Evolutionary conservation across 192 early-diverging fungal species (phyloP).

Genomic region (Entomortierella chlamydospora): DNA sequence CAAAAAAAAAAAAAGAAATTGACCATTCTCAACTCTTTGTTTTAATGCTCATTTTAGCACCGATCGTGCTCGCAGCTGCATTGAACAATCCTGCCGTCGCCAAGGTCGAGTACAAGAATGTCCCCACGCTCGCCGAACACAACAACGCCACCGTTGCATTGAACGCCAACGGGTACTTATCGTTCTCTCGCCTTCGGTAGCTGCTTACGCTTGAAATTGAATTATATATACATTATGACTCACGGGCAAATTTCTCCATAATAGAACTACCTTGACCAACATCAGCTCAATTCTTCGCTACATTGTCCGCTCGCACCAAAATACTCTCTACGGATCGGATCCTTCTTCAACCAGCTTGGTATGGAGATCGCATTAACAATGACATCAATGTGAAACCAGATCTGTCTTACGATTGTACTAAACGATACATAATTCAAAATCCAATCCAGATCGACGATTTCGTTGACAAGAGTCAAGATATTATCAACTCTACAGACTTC

Average conservation of each 20-base stretch:
- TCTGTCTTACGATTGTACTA: neutral
- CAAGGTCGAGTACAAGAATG: conserved; percentile 65
- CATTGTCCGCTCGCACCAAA: conserved; percentile 48
- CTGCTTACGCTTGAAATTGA: neutral
- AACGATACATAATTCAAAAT: neutral
- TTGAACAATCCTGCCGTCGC: conserved; percentile 56
- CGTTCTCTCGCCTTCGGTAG: neutral
- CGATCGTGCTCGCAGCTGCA: conserved; percentile 61
- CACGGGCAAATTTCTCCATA: neutral
- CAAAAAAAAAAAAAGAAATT: neutral
- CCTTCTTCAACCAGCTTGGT: conserved; percentile 44
- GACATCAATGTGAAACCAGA: neutral
- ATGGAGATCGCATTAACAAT: neutral
- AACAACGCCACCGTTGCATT: conserved; percentile 40
- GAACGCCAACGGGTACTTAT: conserved; percentile 33
- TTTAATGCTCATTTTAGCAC: conserved; percentile 44
- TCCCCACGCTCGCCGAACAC: conserved; percentile 46
- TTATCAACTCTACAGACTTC: conserved; percentile 71
- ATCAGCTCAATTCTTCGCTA: conserved; percentile 46
- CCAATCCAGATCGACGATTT: conserved; percentile 70
- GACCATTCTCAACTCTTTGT: neutral
- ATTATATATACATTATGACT: neutral
- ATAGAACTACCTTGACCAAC: conserved; percentile 37
- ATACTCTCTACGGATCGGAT: conserved; percentile 47
- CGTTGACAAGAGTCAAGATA: conserved; percentile 76